These are phyloP conservation scores for Podaxis mareebaensis DNA, from an alignment of 768 basidiomycete species.

Conservation along the genomic window DNA sequence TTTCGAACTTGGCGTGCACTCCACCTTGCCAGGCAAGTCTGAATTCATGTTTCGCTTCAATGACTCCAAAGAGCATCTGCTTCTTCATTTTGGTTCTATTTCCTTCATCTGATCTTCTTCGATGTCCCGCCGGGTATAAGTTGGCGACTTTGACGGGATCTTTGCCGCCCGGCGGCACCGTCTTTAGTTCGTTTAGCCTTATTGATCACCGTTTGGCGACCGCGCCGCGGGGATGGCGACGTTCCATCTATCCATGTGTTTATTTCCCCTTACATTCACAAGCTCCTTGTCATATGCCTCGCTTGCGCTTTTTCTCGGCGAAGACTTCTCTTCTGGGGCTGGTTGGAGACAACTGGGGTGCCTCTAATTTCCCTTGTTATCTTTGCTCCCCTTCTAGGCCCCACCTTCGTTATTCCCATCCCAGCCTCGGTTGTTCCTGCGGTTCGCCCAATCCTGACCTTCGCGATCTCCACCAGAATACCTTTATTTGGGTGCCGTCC, in stretches of 20 bases:
- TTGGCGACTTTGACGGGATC: slow-evolving; percentile 4
- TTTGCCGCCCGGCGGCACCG: slow-evolving; percentile 16
- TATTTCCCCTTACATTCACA: not conserved
- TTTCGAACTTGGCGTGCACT: slow-evolving; percentile 71
- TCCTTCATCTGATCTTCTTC: not conserved
- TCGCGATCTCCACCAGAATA: slow-evolving; percentile 52
- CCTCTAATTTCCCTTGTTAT: not conserved
- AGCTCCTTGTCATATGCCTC: slow-evolving; percentile 3
- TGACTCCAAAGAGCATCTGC: not conserved
- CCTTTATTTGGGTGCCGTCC: slow-evolving; percentile 61
- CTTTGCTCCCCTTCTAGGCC: slow-evolving; percentile 18
- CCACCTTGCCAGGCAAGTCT: slow-evolving; percentile 50
- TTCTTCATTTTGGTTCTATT: not conserved
- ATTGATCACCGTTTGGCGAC: slow-evolving; percentile 14
- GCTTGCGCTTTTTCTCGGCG: not conserved
- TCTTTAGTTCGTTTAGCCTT: slow-evolving; percentile 8
- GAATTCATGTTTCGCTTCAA: slow-evolving; percentile 13
- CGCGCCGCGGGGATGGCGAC: slow-evolving; percentile 4
- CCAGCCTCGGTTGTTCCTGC: slow-evolving; percentile 21
- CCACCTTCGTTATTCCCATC: slow-evolving; percentile 21
- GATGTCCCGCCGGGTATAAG: slow-evolving; percentile 12
- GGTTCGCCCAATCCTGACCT: slow-evolving; percentile 18
- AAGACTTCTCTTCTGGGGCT: not conserved
- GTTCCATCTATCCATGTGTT: slow-evolving; percentile 9
- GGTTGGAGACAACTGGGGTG: not conserved